These are phyloP conservation scores for Penicillium hesseltinei DNA, from an alignment of 2,329 filamentous ascomycete species.

Conservation along the genomic window DNA sequence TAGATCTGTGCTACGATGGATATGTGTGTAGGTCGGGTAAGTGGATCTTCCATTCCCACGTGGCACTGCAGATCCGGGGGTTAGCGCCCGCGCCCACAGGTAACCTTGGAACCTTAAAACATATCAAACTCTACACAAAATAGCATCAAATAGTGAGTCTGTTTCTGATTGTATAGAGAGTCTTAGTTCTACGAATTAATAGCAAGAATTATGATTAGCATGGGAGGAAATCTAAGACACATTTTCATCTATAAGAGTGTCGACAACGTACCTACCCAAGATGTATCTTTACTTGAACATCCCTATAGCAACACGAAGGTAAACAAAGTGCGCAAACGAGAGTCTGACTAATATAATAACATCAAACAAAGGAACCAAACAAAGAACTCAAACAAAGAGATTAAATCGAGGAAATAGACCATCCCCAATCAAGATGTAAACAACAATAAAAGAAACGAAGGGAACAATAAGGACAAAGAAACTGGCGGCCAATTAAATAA, in stretches of 20 bases:
- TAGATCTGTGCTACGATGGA: background rate
- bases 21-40: too few relatives aligned
- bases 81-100: background rate
- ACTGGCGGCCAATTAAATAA: background rate
- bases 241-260: background rate
- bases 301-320: background rate
- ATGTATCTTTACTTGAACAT: background rate
- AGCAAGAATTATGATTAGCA: too few relatives aligned
- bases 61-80: conserved; percentile 2
- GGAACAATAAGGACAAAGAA: background rate
- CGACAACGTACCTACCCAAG: background rate
- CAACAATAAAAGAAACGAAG: background rate
- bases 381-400: background rate
- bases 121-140: background rate
- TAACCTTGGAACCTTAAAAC: conserved; percentile 6
- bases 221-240: background rate
- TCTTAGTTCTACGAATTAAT: background rate
- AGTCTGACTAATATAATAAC: background rate
- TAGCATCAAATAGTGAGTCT: too few relatives aligned
- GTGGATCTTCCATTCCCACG: background rate
- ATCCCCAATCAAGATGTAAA: too few relatives aligned
- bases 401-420: background rate
- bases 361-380: background rate
- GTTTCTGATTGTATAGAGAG: background rate
- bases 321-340: background rate